Evolutionary conservation across 2,329 filamentous ascomycete genomes (phyloP).

Genomic region (Claviceps capensis): DNA sequence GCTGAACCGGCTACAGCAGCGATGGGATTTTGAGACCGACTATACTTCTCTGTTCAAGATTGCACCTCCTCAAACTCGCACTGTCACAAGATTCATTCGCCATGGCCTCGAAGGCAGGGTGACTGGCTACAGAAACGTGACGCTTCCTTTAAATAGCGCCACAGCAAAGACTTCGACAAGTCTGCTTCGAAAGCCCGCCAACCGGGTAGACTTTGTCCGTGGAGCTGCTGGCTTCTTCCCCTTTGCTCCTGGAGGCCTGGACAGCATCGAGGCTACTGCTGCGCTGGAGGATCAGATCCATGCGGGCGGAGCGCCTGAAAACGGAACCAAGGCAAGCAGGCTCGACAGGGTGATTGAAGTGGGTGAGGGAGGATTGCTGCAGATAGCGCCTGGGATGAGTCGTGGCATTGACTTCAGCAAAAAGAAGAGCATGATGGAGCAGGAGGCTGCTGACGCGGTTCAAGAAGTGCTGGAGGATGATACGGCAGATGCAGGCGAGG

Average conservation of each 20-base stretch:
- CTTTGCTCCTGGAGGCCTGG: constrained; percentile 81
- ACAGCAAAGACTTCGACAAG: constrained; percentile 95
- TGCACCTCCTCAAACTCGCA: constrained; percentile 82
- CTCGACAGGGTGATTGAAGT: constrained; percentile 83
- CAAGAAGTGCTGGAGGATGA: constrained; percentile 46
- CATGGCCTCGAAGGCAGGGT: constrained; percentile 88
- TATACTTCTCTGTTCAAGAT: constrained; percentile 76
- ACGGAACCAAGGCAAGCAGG: constrained; percentile 34
- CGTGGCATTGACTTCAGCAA: constrained; percentile 63
- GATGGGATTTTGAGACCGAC: constrained; percentile 72
- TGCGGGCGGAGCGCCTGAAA: constrained; percentile 30
- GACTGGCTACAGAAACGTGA: constrained; percentile 88
- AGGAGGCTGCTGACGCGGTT: constrained; percentile 54
- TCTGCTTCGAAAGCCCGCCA: constrained; percentile 71
- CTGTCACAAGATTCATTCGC: constrained; percentile 82
- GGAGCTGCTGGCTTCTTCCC: constrained; percentile 90
- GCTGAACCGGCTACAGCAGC: constrained; percentile 79
- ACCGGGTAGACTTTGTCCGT: constrained; percentile 78
- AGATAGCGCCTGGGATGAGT: constrained; percentile 67
- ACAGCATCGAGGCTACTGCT: constrained; percentile 73
- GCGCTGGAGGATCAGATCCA: constrained; percentile 67
- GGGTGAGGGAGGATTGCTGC: constrained; percentile 64
- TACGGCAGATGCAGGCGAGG: constrained; percentile 25
- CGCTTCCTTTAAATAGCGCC: constrained; percentile 74
- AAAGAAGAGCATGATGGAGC: constrained; percentile 39